Base-by-base conservation (phyloP, 2,329 filamentous ascomycete species). In the Scedosporium aurantiacum region DNA sequence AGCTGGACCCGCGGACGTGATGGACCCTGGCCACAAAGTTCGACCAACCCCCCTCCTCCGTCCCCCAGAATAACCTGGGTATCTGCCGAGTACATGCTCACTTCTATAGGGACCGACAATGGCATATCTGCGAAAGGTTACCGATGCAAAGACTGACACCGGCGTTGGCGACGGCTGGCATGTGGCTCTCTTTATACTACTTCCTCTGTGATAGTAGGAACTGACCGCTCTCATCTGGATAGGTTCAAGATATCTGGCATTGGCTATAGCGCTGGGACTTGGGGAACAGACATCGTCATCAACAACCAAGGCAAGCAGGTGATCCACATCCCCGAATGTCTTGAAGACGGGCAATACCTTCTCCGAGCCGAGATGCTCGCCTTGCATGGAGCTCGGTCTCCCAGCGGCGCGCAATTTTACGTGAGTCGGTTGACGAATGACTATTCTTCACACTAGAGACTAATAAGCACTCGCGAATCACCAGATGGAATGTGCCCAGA, bases 361-460 rank as follows among this genome's bases (percentile, higher is more conserved):
- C 75, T 84, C 6, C 78, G 82, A 18, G 79, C 82, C 58, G 82
- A 85, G 73, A 77, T 84, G 70, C 77, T 85, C 61, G 82, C 81
- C 16, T 76, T 85, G 4, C 82, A 85, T 70, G 72, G 69, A 8
- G 77, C 76, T 6, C 64, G 68, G 5, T 74, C 70, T 61, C 70
- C 71, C 58, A 70, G 71, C 12, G 78, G 76, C 2, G 77, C 78
- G 4, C 78, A 80, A 64, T 71, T 80, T 56, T 77, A 77, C 60
- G 71, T 73, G 62, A 64, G 68, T 63, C 47, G 1, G 37, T 23
- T 3, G 18, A 52, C 12, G 5, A 28, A 27, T 23, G 5, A 7
- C 18, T 2, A 23, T 56, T 18, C 10, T 28, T 16, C 5, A 37
- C 3, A 27, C 5, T 10, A 4, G 10, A 2, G 5, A 2, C 12